A percentile compares a stretch with the other conserved stretches of the same genome.
Conservation (phyloP, 2,329 filamentous ascomycete species). For the Claviceps sp. region DNA sequence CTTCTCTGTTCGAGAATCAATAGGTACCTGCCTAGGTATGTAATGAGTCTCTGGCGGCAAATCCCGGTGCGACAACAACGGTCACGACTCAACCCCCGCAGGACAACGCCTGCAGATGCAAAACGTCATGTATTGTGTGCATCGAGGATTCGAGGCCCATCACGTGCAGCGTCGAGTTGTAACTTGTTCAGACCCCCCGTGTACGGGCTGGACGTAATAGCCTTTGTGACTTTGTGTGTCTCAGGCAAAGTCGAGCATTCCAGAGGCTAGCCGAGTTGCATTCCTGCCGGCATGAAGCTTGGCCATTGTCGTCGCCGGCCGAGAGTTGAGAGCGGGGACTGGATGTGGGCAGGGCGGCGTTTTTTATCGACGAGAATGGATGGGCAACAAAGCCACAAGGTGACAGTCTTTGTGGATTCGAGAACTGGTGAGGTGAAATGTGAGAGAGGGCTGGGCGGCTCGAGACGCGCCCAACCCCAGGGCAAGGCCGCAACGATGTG, state of each 20-base stretch:
- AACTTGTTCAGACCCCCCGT: slow-evolving; percentile 6
- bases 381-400: slow-evolving; percentile 4
- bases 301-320: slow-evolving; percentile 22
- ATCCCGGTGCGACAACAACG: slow-evolving; percentile 4
- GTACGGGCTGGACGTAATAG: slow-evolving; percentile 13
- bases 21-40: too few species aligned
- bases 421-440: not conserved
- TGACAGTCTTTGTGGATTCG: slow-evolving; percentile 4
- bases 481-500: not conserved
- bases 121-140: slow-evolving; percentile 6
- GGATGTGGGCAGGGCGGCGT: not conserved
- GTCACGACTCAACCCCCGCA: not conserved
- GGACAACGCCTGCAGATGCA: slow-evolving; percentile 8
- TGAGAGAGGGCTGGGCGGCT: not conserved
- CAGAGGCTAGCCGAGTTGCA: slow-evolving; percentile 15
- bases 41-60: not conserved
- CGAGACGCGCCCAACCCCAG: not conserved
- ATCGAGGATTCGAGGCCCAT: slow-evolving; percentile 8
- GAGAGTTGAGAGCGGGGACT: slow-evolving; percentile 16
- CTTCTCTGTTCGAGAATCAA: too few species aligned
- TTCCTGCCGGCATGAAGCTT: slow-evolving; percentile 12
- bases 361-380: not conserved
- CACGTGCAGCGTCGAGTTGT: slow-evolving; percentile 13
- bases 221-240: slow-evolving; percentile 28
- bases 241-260: slow-evolving; percentile 20